Evolutionary conservation across 1,284 basidiomycete species (phyloP), one percentile per base, ranked within the genome.

Genomic region (Exobasidium cylindrosporum): DNA sequence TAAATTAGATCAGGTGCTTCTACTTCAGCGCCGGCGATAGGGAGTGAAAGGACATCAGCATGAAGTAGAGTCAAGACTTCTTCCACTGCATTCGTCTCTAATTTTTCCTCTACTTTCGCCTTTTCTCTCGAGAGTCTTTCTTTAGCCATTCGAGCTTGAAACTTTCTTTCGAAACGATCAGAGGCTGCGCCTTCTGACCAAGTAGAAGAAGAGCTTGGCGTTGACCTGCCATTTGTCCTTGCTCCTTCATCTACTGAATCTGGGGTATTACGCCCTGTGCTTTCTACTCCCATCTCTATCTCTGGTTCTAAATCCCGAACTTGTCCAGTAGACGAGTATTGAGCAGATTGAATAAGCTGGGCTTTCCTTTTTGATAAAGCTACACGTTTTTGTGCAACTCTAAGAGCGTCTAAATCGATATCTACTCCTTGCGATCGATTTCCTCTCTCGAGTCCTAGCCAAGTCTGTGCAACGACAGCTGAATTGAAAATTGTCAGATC

Each of bases 31-130:
- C 47, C 47, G 17, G n/a, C 47, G 11, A 44, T 47, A 1, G 73
- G 73, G 21, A 75, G 61, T 29, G 64, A 59, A 6, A 75, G 63
- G 21, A 75, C 73, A 35, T 74, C 70, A 52, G 73, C 63, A 57
- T 75, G 73, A 21, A 74, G 52, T 7, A 74, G 64, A 21, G 58
- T 65, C 45, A 74, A 53, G 4, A 50, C 21, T 4, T 50, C 47
- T 17, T 62, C 57, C 23, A 30, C 26, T 7, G 40, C 13, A 32
- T 28, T 13, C 1, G 32, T 11, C 13, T 55, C 57, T 1, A 21
- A 30, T n/a, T 26, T 24, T 1, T 35, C 31, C 1, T 31, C 26
- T 59, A 28, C 13, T 55, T 54, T 45, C 44, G 57, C 4, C 32
- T 29, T 7, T 5, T 14, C 17, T 28, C 31, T 40, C 24, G 29